A percentile compares a stretch with the other conserved stretches of the same genome.
Conservation (phyloP, 805 yeast genomes). For the Saturnispora ahearnii region DNA sequence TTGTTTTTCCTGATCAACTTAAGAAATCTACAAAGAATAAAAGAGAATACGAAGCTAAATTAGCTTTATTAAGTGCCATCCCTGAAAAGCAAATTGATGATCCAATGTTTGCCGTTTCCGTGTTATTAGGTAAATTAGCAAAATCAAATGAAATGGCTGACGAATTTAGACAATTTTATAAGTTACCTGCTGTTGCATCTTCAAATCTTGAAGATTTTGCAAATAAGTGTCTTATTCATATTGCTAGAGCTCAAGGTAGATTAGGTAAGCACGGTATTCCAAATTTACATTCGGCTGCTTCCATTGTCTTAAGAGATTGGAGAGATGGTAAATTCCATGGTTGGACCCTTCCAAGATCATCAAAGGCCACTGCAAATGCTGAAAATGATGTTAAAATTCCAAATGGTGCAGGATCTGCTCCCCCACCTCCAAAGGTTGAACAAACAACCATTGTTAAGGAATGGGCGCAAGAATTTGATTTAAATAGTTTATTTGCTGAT, state of each 20-base stretch:
- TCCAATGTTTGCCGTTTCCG: conserved; percentile 72
- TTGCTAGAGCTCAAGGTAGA: conserved; percentile 89
- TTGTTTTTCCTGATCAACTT: conserved; percentile 65
- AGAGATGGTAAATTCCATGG: conserved; percentile 91
- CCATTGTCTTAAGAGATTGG: conserved; percentile 85
- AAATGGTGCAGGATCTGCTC: conserved; percentile 27
- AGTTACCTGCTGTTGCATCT: conserved; percentile 72
- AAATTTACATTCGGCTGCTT: conserved; percentile 76
- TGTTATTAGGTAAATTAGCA: conserved; percentile 67
- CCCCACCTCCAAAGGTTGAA: conserved; percentile 40
- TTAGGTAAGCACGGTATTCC: conserved; percentile 91
- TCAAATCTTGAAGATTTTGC: conserved; percentile 66
- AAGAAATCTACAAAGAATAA: conserved; percentile 40
- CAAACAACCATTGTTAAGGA: conserved; percentile 72
- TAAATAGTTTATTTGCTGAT: conserved; percentile 65
- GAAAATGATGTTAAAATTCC: conserved; percentile 33
- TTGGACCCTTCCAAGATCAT: conserved; percentile 66
- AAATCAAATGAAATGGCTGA: conserved; percentile 71
- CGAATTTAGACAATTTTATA: conserved; percentile 62
- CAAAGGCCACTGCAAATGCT: conserved; percentile 23
- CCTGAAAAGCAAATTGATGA: conserved; percentile 82
- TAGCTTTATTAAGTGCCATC: conserved; percentile 78
- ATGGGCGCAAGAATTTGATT: conserved; percentile 93
- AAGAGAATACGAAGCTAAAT: conserved; percentile 73
- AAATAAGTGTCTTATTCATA: conserved; percentile 80